A percentile compares a stretch with the other conserved stretches of the same genome.
Conservation (phyloP, 2,329 filamentous ascomycete genomes). For the Fonsecaea pugnacius region DNA sequence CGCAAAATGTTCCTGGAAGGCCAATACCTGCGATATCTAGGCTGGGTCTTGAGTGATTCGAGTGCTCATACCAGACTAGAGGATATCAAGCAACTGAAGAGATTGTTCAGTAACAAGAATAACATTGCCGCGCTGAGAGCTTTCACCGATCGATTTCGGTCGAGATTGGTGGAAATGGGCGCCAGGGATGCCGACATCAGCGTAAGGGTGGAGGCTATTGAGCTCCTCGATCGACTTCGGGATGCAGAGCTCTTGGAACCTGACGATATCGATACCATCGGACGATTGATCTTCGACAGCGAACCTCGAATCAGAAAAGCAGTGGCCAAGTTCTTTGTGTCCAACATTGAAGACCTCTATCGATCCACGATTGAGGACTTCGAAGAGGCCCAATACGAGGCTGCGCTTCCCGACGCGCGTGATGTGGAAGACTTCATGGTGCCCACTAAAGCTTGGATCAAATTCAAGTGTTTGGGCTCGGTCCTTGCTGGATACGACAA, state of each 20-base stretch:
- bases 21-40: constrained; percentile 86
- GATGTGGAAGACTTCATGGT: constrained; percentile 72
- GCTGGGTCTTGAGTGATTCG: constrained; percentile 91
- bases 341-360: constrained; percentile 81
- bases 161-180: constrained; percentile 89
- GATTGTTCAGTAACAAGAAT: constrained; percentile 78
- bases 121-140: constrained; percentile 77
- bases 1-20: constrained; percentile 90
- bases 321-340: constrained; percentile 86
- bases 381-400: constrained; percentile 78
- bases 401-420: constrained; percentile 71
- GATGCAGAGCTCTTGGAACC: constrained; percentile 86
- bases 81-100: constrained; percentile 79
- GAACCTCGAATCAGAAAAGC: constrained; percentile 85
- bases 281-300: constrained; percentile 84
- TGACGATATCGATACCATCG: constrained; percentile 85
- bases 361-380: constrained; percentile 81
- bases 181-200: constrained; percentile 79
- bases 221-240: constrained; percentile 79
- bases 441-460: constrained; percentile 83
- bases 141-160: constrained; percentile 90
- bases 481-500: constrained; percentile 80
- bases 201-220: constrained; percentile 79
- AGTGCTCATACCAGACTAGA: constrained; percentile 76
- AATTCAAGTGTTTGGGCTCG: constrained; percentile 86